These are phyloP conservation scores for Globisporangium recalcitrans DNA, from an alignment of 352 stramenopile genomes.

Conservation along the genomic window DNA sequence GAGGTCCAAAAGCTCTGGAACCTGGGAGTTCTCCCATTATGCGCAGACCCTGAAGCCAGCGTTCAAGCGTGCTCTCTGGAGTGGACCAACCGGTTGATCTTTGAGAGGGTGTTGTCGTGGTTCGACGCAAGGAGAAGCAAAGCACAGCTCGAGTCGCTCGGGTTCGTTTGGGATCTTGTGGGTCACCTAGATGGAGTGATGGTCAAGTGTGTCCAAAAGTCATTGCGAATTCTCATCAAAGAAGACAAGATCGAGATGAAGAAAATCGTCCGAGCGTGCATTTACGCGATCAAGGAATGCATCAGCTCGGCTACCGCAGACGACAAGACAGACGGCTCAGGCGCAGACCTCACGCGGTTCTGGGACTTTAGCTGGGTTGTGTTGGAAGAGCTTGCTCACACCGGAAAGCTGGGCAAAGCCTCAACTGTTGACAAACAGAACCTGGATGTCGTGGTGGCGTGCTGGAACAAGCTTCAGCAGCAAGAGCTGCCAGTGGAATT, in stretches of 20 bases:
- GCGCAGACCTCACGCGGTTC: conserved; percentile 38
- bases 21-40: conserved; percentile 76
- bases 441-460: conserved; percentile 64
- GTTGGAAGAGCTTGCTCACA: conserved; percentile 70
- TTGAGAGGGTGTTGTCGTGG: conserved; percentile 61
- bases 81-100: conserved; percentile 52
- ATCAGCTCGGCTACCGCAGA: conserved; percentile 29
- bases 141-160: conserved; percentile 20
- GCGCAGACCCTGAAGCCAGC: conserved; percentile 67
- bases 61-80: conserved; percentile 67
- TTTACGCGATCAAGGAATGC: conserved; percentile 61
- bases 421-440: conserved; percentile 54
- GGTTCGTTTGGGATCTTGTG: conserved; percentile 57
- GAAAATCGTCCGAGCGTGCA: conserved; percentile 50
- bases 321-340: conserved; percentile 31
- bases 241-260: conserved; percentile 49
- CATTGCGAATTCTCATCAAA: conserved; percentile 64
- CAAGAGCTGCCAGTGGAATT: conserved; percentile 58
- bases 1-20: conserved; percentile 83
- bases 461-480: conserved; percentile 76
- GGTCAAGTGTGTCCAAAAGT: conserved; percentile 68
- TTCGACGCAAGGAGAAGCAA: conserved; percentile 37
- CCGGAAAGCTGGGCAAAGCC: conserved; percentile 49
- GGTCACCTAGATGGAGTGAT: conserved; percentile 76
- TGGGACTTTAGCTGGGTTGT: conserved; percentile 85